Percentiles rank a stretch among this genome's conserved stretches.
Conservation (phyloP, 1,139 yeast genomes). For the Geotrichum cucujoidarum region DNA sequence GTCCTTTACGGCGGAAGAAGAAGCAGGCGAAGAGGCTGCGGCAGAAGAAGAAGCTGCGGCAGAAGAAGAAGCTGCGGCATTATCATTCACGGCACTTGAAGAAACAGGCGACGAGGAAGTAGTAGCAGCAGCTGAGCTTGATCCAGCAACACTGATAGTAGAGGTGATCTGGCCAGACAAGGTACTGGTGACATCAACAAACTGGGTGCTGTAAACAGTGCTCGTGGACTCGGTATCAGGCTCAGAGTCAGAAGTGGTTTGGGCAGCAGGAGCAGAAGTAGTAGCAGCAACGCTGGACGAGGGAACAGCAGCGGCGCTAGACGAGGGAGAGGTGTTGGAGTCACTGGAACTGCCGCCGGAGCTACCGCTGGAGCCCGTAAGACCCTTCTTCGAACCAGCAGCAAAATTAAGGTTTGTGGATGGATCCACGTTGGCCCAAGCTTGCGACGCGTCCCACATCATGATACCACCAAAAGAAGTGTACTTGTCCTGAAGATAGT, state of each 20-base stretch:
- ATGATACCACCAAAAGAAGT: constrained; percentile 75
- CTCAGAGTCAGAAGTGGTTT: neutral
- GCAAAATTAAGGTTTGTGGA: constrained; percentile 40
- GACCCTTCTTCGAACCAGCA: constrained; percentile 41
- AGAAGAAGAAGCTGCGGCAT: neutral
- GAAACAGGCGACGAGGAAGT: neutral
- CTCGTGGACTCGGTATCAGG: constrained; percentile 3
- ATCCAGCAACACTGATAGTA: neutral
- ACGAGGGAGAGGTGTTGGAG: constrained; percentile 2
- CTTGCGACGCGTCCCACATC: constrained; percentile 91
- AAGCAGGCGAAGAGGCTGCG: neutral
- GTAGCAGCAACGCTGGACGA: constrained; percentile 7
- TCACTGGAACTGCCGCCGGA: constrained; percentile 9
- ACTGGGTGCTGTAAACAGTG: neutral
- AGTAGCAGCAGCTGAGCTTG: neutral
- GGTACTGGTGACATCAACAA: constrained; percentile 2
- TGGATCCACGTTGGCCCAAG: constrained; percentile 45
- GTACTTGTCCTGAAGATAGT: constrained; percentile 38
- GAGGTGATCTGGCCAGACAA: constrained; percentile 1
- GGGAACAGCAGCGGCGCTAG: constrained; percentile 18
- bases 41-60: neutral
- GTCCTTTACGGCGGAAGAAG: neutral
- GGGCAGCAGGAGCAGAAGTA: constrained; percentile 13
- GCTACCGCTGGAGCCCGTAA: constrained; percentile 15
- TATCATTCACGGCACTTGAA: neutral